A percentile compares a stretch with the other conserved stretches of the same genome.
Conservation (phyloP, 2,329 filamentous ascomycete species). For the Chalaropsis ovoidea region DNA sequence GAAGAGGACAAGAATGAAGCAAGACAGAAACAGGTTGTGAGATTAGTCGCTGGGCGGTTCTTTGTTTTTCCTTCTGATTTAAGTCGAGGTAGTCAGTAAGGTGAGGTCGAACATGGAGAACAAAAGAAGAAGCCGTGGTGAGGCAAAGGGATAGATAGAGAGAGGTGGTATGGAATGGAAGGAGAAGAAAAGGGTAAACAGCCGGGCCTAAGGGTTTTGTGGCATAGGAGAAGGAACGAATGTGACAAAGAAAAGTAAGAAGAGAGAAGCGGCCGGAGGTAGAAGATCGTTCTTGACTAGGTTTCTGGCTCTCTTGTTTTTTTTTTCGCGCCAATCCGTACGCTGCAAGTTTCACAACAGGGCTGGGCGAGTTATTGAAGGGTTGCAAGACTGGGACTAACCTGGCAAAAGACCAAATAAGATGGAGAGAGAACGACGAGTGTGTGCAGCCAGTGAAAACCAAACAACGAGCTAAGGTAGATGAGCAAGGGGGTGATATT, state of each 20-base stretch:
- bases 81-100: conserved; percentile 10
- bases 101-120: not conserved
- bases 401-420: conserved; percentile 2
- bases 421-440: not conserved
- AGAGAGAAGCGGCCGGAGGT: not conserved
- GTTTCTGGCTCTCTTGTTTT: not conserved
- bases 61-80: not conserved
- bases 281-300: not conserved
- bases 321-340: conserved; percentile 11
- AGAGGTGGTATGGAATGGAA: not conserved
- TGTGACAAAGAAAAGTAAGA: not conserved
- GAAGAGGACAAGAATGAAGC: conserved; percentile 14
- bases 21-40: not conserved
- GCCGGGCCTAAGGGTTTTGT: conserved; percentile 9
- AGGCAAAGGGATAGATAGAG: not conserved
- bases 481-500: not conserved
- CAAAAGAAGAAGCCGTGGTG: not conserved
- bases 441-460: not conserved
- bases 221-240: conserved; percentile 9
- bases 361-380: conserved; percentile 15
- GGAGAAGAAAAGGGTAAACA: conserved; percentile 1
- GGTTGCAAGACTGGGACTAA: conserved; percentile 16
- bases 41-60: not conserved
- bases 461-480: not conserved
- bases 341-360: conserved; percentile 19